A percentile compares a stretch with the other conserved stretches of the same genome.
Conservation (phyloP, 306 rosid genomes). For the Spatholobus suberectus region DNA sequence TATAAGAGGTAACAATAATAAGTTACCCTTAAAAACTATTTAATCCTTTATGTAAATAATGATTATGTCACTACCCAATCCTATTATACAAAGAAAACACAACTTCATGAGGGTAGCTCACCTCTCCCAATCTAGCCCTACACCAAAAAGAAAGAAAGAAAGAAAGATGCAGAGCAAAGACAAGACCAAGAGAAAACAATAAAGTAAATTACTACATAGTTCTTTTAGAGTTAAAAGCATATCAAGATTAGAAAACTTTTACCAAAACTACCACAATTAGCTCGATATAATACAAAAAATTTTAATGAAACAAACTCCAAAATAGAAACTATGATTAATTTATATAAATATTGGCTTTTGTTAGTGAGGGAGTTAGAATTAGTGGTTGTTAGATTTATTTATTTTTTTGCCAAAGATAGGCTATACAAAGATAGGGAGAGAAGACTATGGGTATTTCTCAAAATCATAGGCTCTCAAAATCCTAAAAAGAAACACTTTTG, state of each 20-base stretch:
- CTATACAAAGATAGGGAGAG: too few relatives aligned
- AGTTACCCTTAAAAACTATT: neutral
- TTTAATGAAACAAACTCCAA: conserved; percentile 5
- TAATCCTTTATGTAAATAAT: neutral
- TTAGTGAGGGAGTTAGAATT: too few relatives aligned
- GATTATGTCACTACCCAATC: neutral
- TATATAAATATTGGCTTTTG: too few relatives aligned
- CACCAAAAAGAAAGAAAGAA: too few relatives aligned
- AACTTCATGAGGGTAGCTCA: neutral
- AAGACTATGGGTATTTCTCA: too few relatives aligned
- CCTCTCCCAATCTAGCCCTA: neutral
- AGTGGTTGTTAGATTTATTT: too few relatives aligned
- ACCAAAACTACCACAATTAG: conserved; percentile 11
- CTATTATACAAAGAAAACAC: conserved; percentile 6
- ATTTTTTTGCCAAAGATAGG: too few relatives aligned
- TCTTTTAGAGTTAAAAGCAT: conserved; percentile 8
- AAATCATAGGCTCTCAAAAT: too few relatives aligned
- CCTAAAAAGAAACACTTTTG: too few relatives aligned
- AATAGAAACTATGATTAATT: neutral
- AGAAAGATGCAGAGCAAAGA: neutral
- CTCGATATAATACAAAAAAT: neutral
- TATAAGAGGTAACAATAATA: neutral
- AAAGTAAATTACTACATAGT: conserved; percentile 25
- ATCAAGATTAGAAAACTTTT: neutral
- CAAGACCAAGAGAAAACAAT: neutral